phyloP scores from a whole-genome alignment of 73 alveolate genomes.

The Paramecium octaurelia region DNA sequence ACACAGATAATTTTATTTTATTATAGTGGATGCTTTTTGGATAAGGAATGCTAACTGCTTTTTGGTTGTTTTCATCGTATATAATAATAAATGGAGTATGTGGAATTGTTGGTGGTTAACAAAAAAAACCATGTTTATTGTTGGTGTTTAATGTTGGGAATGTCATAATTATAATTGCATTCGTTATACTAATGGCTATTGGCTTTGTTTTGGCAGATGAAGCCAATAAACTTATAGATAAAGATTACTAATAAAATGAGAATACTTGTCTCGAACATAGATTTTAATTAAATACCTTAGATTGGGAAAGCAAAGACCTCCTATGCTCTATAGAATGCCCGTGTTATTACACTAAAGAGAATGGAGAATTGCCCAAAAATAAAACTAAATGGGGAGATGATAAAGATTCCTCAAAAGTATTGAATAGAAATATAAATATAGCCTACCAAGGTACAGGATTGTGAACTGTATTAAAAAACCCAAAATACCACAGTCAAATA shows the following conservation, averaged over 20 bases:
- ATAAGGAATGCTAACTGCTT: background rate
- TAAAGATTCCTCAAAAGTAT: background rate
- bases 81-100: background rate
- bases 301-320: background rate
- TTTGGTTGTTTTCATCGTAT: background rate
- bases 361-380: background rate
- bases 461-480: background rate
- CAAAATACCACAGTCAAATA: background rate
- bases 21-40: conserved; percentile 24
- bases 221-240: background rate
- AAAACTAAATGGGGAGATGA: background rate
- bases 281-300: background rate
- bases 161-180: background rate
- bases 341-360: background rate
- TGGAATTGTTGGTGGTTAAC: background rate
- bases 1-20: background rate
- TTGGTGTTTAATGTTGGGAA: background rate
- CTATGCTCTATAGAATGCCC: background rate
- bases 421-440: background rate
- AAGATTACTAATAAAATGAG: background rate
- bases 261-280: background rate
- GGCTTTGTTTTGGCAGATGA: background rate
- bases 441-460: background rate
- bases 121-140: background rate
- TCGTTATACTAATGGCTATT: background rate